Base-by-base conservation (phyloP, 805 yeast genomes). In the Kazachstania africana region DNA sequence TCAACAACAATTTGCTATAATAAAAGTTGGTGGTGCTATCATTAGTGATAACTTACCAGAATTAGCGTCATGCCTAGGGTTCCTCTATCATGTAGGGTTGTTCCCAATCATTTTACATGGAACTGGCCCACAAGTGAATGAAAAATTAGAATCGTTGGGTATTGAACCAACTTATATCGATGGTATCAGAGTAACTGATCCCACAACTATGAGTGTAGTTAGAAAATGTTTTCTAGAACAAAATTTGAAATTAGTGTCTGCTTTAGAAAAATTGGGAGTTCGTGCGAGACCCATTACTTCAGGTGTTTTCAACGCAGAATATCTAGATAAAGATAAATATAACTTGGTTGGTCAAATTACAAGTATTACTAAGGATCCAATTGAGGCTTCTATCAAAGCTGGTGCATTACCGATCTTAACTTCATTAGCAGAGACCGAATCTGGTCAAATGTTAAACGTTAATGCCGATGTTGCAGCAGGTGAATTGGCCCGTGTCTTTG, bases 401-500 rank as follows among this genome's bases (percentile, higher is more conserved):
- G 99, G 99, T 33, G 94, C 95, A 33, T 68, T 91, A 50, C 99
- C 99, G 18, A 87, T 91, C 43, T 70, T 91, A 53, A 91, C 99
- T 1, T 88, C 97, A 1, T 63, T 91, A 46, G 98, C 98, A 6
- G 99, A 91, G 62, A 91, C 97, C 13, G 72, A 91, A 12, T 82
- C 91, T 2, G 98, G 99, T 21, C 99, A 91, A 65, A 80, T 91
- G 57, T 69, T 91, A 55, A 91, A 91, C 48, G 97, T 91, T 38
- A 91, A 91, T 54, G 99, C 99, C 6, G 99, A 91, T 54, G 95
- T 91, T 32, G 98, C 97, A 26, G 99, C 99, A 28, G 94, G 96
- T 47, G 97, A 91, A 60, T 69, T 91, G 43, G 96, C 98, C 16
- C 72, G 96, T 52, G 95, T 83, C 32, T 82, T 91, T 47, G 95